Evolutionary conservation across 495 filamentous ascomycete genomes (phyloP).

Genomic region (Lasiosphaeriaceae sp.): DNA sequence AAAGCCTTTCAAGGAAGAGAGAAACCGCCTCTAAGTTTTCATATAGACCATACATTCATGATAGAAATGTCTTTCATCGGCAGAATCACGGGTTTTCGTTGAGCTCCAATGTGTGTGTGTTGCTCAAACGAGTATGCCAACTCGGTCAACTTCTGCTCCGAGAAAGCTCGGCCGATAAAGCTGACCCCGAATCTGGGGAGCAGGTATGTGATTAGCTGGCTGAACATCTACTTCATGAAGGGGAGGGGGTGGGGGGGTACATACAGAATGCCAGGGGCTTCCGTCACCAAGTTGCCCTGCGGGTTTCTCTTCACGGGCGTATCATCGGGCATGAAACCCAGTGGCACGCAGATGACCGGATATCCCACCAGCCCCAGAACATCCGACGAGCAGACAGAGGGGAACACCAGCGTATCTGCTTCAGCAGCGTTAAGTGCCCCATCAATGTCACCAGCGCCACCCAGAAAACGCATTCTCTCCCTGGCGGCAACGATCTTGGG

Average conservation of each 20-base stretch:
- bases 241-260: no score
- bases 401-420: not conserved
- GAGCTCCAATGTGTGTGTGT: not conserved
- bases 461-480: not conserved
- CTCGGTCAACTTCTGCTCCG: not conserved
- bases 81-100: not conserved
- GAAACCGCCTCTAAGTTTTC: no score
- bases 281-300: not conserved
- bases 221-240: not conserved
- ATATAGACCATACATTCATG: no score
- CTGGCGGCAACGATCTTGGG: not conserved
- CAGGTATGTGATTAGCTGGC: not conserved
- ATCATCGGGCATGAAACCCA: not conserved
- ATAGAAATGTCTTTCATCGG: not conserved
- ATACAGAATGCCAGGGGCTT: not conserved
- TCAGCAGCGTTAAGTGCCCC: not conserved
- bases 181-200: not conserved
- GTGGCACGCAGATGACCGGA: not conserved
- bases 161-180: not conserved
- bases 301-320: not conserved
- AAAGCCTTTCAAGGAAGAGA: no score
- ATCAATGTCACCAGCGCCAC: not conserved
- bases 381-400: slow-evolving; percentile 1
- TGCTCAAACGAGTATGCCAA: not conserved
- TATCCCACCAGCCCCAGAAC: not conserved